These are phyloP conservation scores for Oldenlandia corymbosa DNA, from an alignment of 257 asterid species.

Conservation along the genomic window DNA sequence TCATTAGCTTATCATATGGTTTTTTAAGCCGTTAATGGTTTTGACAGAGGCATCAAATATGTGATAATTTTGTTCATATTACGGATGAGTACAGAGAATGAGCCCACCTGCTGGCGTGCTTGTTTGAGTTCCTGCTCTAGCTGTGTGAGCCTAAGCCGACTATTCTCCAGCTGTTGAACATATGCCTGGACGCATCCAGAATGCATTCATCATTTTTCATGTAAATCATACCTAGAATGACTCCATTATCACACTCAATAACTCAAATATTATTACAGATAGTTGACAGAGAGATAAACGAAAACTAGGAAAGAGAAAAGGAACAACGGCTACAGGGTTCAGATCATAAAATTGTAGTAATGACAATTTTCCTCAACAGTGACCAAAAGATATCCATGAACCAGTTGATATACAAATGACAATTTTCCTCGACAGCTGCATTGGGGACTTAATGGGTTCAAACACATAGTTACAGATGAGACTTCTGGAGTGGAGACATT, in stretches of 20 bases:
- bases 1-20: not conserved
- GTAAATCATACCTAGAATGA: too few species aligned
- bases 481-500: slow-evolving; percentile 10
- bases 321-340: not conserved
- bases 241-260: too few species aligned
- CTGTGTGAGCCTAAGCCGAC: slow-evolving; percentile 66
- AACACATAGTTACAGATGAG: not conserved
- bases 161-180: slow-evolving; percentile 85
- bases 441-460: not conserved
- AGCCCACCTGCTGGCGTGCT: slow-evolving; percentile 74
- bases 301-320: not conserved
- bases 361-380: not conserved
- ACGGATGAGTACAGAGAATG: not conserved
- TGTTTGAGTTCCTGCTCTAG: slow-evolving; percentile 81
- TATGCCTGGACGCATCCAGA: slow-evolving; percentile 55
- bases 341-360: not conserved
- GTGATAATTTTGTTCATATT: not conserved
- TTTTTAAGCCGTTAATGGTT: too few species aligned
- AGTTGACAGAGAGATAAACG: not conserved
- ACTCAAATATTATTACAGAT: too few species aligned
- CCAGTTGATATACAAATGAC: not conserved
- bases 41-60: too few species aligned
- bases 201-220: slow-evolving; percentile 13
- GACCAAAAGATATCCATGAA: not conserved
- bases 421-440: not conserved